These are phyloP conservation scores for Backusella parvicylindrica DNA, from an alignment of 192 early-diverging fungal genomes.

Conservation along the genomic window DNA sequence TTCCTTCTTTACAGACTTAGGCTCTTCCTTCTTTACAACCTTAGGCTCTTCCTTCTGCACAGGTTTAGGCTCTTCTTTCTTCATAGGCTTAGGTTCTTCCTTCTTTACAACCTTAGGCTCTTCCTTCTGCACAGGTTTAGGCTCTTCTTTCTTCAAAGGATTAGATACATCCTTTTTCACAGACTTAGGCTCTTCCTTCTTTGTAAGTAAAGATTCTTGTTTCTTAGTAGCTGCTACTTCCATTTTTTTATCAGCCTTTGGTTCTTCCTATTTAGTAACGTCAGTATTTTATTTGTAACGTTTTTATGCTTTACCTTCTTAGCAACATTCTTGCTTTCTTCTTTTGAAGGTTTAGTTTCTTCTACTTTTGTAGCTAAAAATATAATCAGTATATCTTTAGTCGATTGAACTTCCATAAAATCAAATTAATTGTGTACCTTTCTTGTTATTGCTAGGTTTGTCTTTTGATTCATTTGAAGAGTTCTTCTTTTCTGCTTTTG, in stretches of 20 bases:
- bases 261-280: background rate
- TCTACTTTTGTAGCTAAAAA: background rate
- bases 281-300: background rate
- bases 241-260: background rate
- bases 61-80: background rate
- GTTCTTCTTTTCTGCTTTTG: background rate
- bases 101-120: background rate
- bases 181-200: background rate
- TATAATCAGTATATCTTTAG: background rate
- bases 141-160: background rate
- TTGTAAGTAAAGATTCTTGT: background rate
- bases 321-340: background rate
- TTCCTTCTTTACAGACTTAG: background rate
- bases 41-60: background rate
- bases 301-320: background rate
- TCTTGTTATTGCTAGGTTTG: background rate
- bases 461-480: background rate
- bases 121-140: background rate
- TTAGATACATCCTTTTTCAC: background rate
- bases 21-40: background rate
- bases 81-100: background rate
- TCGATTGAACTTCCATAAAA: background rate
- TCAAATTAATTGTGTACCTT: background rate
- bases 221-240: background rate
- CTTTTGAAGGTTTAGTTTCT: background rate